These are phyloP conservation scores for Pleurotus citrinopileatus DNA, from an alignment of 768 basidiomycete species.

Conservation along the genomic window DNA sequence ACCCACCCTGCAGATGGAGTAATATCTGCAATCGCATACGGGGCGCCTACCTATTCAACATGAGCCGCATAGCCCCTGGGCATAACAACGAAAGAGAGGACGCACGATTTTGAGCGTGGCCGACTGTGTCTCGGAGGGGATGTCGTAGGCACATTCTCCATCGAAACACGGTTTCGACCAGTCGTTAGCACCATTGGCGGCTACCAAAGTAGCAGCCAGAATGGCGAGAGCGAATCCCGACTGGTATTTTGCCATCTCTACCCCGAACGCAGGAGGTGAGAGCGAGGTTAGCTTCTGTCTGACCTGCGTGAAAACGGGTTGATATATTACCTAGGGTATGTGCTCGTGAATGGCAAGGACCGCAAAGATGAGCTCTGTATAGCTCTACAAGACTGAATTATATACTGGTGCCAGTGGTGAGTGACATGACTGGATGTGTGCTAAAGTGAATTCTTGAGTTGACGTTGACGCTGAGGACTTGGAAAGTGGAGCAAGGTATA, in stretches of 20 bases:
- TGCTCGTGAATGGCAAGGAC: too few relatives aligned
- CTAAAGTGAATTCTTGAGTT: too few relatives aligned
- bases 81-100: neutral
- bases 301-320: too few relatives aligned
- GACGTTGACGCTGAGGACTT: too few relatives aligned
- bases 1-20: neutral
- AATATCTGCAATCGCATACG: neutral
- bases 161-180: constrained; percentile 3
- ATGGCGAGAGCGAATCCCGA: neutral
- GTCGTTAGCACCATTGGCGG: neutral
- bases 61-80: neutral
- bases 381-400: too few relatives aligned
- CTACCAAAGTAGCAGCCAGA: constrained; percentile 1
- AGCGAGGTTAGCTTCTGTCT: too few relatives aligned
- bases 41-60: neutral
- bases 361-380: too few relatives aligned
- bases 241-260: constrained; percentile 6
- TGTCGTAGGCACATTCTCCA: constrained; percentile 3
- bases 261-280: too few relatives aligned
- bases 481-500: too few relatives aligned
- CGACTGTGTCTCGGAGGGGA: neutral
- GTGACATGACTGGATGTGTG: too few relatives aligned
- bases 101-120: neutral
- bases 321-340: too few relatives aligned
- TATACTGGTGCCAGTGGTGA: too few relatives aligned